A percentile compares a stretch with the other conserved stretches of the same genome.
Evolutionary conservation across 805 yeast genomes (phyloP).

Genomic region (Candida berthetii): DNA sequence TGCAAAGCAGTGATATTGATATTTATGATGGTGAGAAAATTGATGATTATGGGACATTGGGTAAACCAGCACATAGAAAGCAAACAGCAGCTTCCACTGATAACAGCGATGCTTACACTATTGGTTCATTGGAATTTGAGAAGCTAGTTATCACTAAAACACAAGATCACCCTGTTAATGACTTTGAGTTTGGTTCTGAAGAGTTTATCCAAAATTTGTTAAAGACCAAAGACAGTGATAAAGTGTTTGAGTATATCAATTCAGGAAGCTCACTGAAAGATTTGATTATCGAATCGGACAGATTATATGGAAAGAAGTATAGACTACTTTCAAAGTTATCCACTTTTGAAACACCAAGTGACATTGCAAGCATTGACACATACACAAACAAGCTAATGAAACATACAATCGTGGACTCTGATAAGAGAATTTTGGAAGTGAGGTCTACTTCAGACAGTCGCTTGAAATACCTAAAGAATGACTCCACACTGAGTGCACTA

Average conservation of each 20-base stretch:
- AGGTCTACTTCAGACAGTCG: constrained; percentile 1
- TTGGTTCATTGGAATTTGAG: constrained; percentile 29
- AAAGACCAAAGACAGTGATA: constrained; percentile 16
- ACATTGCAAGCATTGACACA: constrained; percentile 4
- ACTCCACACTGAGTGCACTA: constrained; percentile 6
- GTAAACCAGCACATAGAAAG: constrained; percentile 8
- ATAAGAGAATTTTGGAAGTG: constrained; percentile 6
- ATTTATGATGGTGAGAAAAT: constrained; percentile 2
- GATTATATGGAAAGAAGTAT: constrained; percentile 13
- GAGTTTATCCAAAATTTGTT: constrained; percentile 45
- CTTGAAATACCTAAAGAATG: constrained; percentile 10
- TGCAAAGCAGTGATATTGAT: constrained; percentile 18
- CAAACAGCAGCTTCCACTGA: not conserved
- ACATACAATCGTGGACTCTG: constrained; percentile 11
- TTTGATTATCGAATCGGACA: constrained; percentile 14
- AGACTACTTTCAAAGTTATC: constrained; percentile 17
- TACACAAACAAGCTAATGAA: constrained; percentile 5
- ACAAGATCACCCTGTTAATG: not conserved
- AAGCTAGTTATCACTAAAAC: constrained; percentile 18
- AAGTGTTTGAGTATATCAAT: constrained; percentile 15
- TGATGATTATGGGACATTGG: constrained; percentile 13
- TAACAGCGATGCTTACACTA: constrained; percentile 13
- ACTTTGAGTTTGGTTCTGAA: constrained; percentile 54
- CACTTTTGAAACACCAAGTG: constrained; percentile 11
- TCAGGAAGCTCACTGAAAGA: constrained; percentile 16